phyloP scores from a whole-genome alignment of 192 early-diverging fungal species.

The Irineochytrium annulatum region DNA sequence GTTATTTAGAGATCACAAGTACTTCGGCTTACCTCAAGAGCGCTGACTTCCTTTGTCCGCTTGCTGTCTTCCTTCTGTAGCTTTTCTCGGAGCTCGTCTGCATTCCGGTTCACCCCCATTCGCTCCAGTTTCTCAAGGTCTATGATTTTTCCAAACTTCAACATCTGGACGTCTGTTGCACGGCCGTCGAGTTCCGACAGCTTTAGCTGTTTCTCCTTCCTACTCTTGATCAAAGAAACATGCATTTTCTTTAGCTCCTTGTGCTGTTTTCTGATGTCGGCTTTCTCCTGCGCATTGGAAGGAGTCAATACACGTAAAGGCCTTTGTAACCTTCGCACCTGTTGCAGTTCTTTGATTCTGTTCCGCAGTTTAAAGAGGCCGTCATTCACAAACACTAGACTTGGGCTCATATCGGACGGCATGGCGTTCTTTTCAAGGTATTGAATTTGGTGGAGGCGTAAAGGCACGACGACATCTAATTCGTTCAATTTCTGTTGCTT shows the following conservation, averaged over 20 bases:
- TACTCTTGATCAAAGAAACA: conserved; percentile 46
- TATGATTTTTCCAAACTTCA: conserved; percentile 61
- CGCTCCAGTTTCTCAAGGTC: conserved; percentile 61
- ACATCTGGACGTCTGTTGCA: conserved; percentile 58
- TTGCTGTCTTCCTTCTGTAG: conserved; percentile 50
- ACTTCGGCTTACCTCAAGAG: conserved; percentile 32
- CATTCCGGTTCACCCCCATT: conserved; percentile 57
- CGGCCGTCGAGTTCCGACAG: conserved; percentile 47
- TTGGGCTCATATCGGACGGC: conserved; percentile 42
- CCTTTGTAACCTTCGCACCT: conserved; percentile 25
- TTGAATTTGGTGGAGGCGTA: conserved; percentile 54
- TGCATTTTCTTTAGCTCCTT: conserved; percentile 59
- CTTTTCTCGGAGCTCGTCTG: conserved; percentile 60
- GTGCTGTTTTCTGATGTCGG: conserved; percentile 56
- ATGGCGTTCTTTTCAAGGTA: conserved; percentile 43
- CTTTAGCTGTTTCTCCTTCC: conserved; percentile 57
- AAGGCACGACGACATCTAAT: conserved; percentile 55
- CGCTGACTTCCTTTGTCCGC: conserved; percentile 42
- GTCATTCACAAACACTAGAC: conserved; percentile 51
- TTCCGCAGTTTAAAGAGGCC: conserved; percentile 44
- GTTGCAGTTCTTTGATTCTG: conserved; percentile 57
- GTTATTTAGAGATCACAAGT: no score
- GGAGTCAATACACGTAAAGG: not conserved
- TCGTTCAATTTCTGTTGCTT: conserved; percentile 65
- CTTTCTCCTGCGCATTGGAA: conserved; percentile 54